These are phyloP conservation scores for Wallacemonas sp. DNA, from an alignment of 208 protist species.

Conservation along the genomic window DNA sequence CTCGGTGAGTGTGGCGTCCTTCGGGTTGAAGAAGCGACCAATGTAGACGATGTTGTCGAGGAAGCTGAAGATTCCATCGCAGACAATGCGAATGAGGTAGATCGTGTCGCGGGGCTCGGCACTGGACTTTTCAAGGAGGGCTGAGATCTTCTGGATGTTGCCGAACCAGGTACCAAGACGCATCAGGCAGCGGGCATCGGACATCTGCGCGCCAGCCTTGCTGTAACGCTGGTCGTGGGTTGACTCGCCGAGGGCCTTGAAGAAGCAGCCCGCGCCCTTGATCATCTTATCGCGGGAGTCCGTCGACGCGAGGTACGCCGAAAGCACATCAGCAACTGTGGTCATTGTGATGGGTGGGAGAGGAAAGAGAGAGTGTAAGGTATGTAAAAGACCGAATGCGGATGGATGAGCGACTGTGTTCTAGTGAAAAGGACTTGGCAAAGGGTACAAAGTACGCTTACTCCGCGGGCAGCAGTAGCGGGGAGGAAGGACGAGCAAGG, in stretches of 20 bases:
- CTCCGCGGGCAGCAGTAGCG: too few species aligned
- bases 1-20: constrained; percentile 24
- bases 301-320: constrained; percentile 52
- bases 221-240: constrained; percentile 40
- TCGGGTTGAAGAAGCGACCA: constrained; percentile 43
- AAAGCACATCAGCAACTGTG: constrained; percentile 32
- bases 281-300: constrained; percentile 82
- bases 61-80: constrained; percentile 76
- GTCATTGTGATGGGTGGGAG: constrained; percentile 12
- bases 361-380: constrained; percentile 7
- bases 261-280: constrained; percentile 69
- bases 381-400: background rate
- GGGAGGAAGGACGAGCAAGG: too few species aligned
- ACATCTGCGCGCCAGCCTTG: constrained; percentile 57
- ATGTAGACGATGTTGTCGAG: constrained; percentile 81
- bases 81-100: constrained; percentile 61
- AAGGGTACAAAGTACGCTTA: too few species aligned
- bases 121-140: constrained; percentile 47
- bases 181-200: constrained; percentile 68
- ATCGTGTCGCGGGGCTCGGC: constrained; percentile 56
- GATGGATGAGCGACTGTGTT: too few species aligned
- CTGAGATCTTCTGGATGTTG: constrained; percentile 63
- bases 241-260: constrained; percentile 55
- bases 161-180: constrained; percentile 67
- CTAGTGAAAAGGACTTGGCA: too few species aligned